Conservation (phyloP, 2,329 filamentous ascomycete species). For the Emergomyces africanus region DNA sequence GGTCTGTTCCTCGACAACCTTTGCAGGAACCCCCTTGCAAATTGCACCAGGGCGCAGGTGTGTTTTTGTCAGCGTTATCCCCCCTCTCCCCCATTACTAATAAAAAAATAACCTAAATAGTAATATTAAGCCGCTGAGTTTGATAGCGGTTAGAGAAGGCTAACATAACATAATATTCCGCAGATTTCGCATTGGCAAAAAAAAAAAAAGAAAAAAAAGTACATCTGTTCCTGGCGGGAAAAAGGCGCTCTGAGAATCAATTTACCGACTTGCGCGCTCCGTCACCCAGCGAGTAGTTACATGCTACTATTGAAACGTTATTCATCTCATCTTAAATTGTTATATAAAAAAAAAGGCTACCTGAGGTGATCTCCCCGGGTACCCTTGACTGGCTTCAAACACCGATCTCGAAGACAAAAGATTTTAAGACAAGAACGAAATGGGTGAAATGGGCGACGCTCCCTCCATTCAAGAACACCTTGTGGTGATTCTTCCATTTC, state of each 20-base stretch:
- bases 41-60: not conserved
- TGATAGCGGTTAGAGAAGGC: not conserved
- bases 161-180: not conserved
- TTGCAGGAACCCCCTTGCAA: not conserved
- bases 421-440: not conserved
- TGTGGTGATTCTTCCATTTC: constrained; percentile 31
- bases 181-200: not conserved
- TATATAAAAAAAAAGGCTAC: not conserved
- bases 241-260: not conserved
- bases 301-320: not conserved
- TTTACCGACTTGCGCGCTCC: not conserved
- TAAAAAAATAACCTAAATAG: not conserved
- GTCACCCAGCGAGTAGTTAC: not conserved
- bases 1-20: no score
- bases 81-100: no score
- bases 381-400: not conserved
- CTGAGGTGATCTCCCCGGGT: not conserved
- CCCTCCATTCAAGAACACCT: constrained; percentile 22
- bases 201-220: no score
- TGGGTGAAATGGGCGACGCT: constrained; percentile 8
- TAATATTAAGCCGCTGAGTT: not conserved
- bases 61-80: no score
- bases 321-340: not conserved
- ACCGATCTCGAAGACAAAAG: not conserved
- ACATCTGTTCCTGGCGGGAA: not conserved